phyloP scores from a whole-genome alignment of 805 yeast species.

The Grigorovia humatica region DNA sequence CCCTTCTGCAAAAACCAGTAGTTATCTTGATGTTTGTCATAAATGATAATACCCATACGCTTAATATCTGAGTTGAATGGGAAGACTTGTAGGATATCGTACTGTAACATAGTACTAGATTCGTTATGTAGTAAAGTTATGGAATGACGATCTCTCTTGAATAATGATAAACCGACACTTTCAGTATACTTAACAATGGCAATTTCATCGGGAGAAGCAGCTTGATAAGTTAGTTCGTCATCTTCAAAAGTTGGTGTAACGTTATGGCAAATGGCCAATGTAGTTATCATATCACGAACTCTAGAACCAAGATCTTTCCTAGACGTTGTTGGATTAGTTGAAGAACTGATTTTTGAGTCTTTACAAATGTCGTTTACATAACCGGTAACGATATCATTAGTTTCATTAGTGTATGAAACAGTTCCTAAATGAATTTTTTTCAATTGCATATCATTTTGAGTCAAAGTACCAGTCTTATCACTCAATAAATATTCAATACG shows the following conservation, averaged over 20 bases:
- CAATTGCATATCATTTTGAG: conserved; percentile 97
- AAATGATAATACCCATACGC: conserved; percentile 86
- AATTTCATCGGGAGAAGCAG: conserved; percentile 97
- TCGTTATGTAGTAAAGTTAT: conserved; percentile 58
- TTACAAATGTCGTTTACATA: conserved; percentile 37
- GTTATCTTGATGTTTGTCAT: conserved; percentile 53
- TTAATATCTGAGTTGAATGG: conserved; percentile 95
- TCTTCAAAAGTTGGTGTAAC: conserved; percentile 89
- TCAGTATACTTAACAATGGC: conserved; percentile 94
- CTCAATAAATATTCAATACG: conserved; percentile 84
- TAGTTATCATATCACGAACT: conserved; percentile 70
- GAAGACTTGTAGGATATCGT: conserved; percentile 68
- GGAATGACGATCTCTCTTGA: conserved; percentile 71
- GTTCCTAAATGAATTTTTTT: conserved; percentile 87
- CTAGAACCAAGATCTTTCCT: conserved; percentile 64
- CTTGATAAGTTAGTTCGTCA: conserved; percentile 75
- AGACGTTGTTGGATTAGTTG: conserved; percentile 18
- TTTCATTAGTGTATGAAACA: conserved; percentile 84
- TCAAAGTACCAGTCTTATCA: conserved; percentile 95
- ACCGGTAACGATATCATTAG: conserved; percentile 78
- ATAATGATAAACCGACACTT: conserved; percentile 67
- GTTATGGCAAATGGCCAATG: conserved; percentile 91
- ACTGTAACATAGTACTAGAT: conserved; percentile 41
- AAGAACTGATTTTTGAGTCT: conserved; percentile 6
- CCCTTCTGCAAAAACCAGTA: conserved; percentile 86